Base-by-base conservation (phyloP, 1,284 basidiomycete genomes). In the Moesziomyces sp. region DNA sequence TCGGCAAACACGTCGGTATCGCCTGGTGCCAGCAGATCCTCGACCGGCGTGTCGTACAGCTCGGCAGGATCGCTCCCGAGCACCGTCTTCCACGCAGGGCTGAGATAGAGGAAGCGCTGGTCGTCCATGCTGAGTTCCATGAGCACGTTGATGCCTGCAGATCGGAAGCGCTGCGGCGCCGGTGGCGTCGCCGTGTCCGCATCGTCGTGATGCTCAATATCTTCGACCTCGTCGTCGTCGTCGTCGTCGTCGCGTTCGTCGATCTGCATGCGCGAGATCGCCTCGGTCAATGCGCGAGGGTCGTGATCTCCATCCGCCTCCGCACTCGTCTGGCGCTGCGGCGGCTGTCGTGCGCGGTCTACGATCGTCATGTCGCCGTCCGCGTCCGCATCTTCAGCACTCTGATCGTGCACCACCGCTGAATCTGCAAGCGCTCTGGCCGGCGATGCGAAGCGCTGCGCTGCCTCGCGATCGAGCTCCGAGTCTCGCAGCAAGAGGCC, bases 51-150 rank as follows among this genome's bases (percentile, higher is more conserved):
- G 30, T 92, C 93, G 62, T 91, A 86, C 40, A 96, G 87, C 38
- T 91, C 91, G 43, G 92, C 91, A 10, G 94, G 92, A 71, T 96
- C 93, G 4, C 74, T 76, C 43, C 96, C 96, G 53, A 96, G 89
- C 26, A 99, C 93, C 53, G 91, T 90, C 76, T 90, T 88, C 93
- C 97, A 93, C 0, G 95, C 93, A 80, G 96, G 93, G 85, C 97
- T 99, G 58, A 97, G 88, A 90, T 95, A 99, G 80, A 95, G 91
- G 83, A 89, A 86, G 18, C 86, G 84, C 57, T 98, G 94, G 8
- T 93, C 94, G 82, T 97, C 93, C 68, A 98, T 87, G 82, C 91
- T 92, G 26, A 99, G 89, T 85, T 99, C 97, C 87, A 99, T 89
- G 33, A 99, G 92, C 55, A 84, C 76, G 28, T 83, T 82, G 65